Percentiles rank a stretch among this genome's conserved stretches.
Evolutionary conservation across 208 protist genomes (phyloP).

Genomic region (Trypanosoma conorhini): DNA sequence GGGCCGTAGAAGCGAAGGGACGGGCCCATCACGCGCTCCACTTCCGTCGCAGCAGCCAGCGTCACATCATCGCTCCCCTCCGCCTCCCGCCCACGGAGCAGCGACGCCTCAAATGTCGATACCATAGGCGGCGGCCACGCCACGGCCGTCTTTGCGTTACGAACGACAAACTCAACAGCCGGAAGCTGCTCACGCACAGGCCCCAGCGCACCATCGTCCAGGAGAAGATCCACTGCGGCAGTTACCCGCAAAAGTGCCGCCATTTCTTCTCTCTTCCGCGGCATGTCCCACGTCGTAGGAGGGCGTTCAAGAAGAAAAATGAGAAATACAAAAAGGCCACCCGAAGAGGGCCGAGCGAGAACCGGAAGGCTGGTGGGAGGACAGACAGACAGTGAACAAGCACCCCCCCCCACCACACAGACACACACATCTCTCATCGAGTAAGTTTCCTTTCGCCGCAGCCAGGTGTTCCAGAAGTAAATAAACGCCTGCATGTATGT

Average conservation of each 20-base stretch:
- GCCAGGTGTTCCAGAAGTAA: neutral
- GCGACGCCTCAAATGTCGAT: neutral
- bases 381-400: neutral
- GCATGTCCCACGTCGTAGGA: neutral
- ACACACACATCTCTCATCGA: neutral
- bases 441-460: neutral
- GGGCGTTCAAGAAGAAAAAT: neutral
- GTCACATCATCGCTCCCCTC: neutral
- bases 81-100: neutral
- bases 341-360: neutral
- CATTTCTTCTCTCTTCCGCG: constrained; percentile 14
- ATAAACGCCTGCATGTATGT: neutral
- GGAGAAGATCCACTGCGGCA: constrained; percentile 3
- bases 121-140: neutral
- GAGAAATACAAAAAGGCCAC: neutral
- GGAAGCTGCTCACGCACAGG: constrained; percentile 9
- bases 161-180: constrained; percentile 27
- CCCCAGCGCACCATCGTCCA: neutral
- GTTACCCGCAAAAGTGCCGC: constrained; percentile 22
- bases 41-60: neutral
- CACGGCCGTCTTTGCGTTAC: constrained; percentile 12
- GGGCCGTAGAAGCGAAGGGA: constrained; percentile 24
- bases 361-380: neutral
- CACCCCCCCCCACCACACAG: no score
- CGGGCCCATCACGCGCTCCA: constrained; percentile 13